Base-by-base conservation (phyloP, 495 filamentous ascomycete species). In the Aspergillus kassunensis region DNA sequence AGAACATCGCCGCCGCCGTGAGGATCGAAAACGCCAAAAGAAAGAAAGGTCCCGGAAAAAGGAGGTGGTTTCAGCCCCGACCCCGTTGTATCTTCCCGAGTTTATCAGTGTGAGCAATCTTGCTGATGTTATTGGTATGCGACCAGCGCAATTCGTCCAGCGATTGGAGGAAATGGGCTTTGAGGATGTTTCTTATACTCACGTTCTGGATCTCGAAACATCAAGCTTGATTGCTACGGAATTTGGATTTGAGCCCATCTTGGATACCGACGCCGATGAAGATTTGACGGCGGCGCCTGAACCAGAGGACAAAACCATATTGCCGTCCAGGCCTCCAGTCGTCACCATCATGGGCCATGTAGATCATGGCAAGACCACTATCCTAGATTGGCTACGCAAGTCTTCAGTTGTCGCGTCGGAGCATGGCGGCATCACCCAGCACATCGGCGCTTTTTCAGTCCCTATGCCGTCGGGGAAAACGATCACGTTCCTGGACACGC, bases 281-380 rank as follows among this genome's bases (percentile, higher is more conserved):
- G 91, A 98, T 62, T 71, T 99, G 11, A 77, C 79, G 55, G 80
- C 90, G n/a, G 86, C 88, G 1, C 74, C 80, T 5, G 62, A 67
- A 12, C 76, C 83, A 6, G 83, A 88, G 58, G 90, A 97, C 59
- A 80, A 77, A 23, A 85, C 86, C 2, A 52, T 66, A 6, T 66
- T 95, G 35, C 91, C 90, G 1, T 59, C 73, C 6, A 80, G 95
- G 34, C 92, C 95, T 7, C 95, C 95, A 5, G 88, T 99, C 12
- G 93, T 99, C 34, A 99, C 95, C 12, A 97, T 99, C 64, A 99
- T 99, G 95, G 95, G 95, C 6, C 95, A 99, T 57, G 95, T 99
- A 58, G 95, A 99, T 64, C 95, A 99, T 66, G 95, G 95, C 24
- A 99, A 99, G 74, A 99, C 95, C 0, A 97, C 95, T 0, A 81